Conservation (phyloP, 441 rosid genomes). For the Gossypium gossypioides region DNA sequence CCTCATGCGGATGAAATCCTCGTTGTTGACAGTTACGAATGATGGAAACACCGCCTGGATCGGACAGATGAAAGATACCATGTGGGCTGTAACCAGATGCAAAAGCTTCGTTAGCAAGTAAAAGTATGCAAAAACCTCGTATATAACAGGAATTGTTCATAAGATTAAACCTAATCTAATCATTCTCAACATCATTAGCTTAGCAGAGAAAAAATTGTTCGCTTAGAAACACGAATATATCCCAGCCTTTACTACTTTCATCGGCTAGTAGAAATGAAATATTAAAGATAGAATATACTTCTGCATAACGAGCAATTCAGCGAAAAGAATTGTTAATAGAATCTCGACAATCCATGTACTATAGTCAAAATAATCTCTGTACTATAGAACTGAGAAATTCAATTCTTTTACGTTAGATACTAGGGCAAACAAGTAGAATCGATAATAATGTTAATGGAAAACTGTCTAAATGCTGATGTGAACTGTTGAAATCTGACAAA, state of each 20-base stretch:
- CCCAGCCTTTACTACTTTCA: neutral
- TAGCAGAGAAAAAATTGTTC: neutral
- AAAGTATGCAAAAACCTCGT: neutral
- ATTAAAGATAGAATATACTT: neutral
- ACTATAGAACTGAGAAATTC: neutral
- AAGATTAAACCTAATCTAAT: neutral
- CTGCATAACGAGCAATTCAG: neutral
- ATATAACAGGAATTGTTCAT: neutral
- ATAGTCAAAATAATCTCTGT: neutral
- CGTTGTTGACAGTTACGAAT: constrained; percentile 87
- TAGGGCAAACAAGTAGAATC: neutral
- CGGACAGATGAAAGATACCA: constrained; percentile 89
- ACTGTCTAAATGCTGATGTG: neutral
- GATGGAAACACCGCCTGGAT: constrained; percentile 75
- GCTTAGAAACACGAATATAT: neutral
- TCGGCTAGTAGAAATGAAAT: neutral
- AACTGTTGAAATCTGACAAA: neutral
- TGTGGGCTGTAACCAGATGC: constrained; percentile 43
- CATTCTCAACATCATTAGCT: neutral
- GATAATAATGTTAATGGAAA: neutral
- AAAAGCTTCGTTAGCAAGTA: constrained; percentile 2
- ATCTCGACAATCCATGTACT: neutral
- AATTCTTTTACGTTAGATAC: neutral
- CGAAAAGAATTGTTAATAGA: neutral
- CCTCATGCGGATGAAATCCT: constrained; percentile 97